Conservation (phyloP, 2,329 filamentous ascomycete species). For the Zopfia rhizophila region DNA sequence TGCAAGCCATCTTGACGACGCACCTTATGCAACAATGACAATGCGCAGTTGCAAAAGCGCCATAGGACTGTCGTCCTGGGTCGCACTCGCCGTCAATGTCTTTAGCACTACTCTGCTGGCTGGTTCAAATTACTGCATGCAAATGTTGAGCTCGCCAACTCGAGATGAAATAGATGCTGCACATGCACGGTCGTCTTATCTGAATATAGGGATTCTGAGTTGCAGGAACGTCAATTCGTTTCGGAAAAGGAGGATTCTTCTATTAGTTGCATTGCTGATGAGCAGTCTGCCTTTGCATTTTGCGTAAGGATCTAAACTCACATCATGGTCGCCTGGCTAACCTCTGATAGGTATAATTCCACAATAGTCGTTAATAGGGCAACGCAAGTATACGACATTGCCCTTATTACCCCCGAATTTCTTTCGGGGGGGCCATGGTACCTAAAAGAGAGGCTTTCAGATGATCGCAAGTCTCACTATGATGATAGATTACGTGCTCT, state of each 20-base stretch:
- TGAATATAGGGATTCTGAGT: conserved; percentile 10
- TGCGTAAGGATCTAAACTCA: not conserved
- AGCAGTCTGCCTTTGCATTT: conserved; percentile 5
- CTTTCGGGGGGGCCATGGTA: conserved; percentile 1
- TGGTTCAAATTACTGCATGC: conserved; percentile 18
- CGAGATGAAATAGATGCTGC: conserved; percentile 9
- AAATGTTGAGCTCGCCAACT: conserved; percentile 12
- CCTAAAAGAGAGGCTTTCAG: too few species aligned
- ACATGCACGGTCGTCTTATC: conserved; percentile 7
- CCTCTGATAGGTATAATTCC: too few species aligned
- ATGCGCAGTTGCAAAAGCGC: conserved; percentile 4
- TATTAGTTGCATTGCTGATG: conserved; percentile 2
- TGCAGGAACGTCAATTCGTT: conserved; percentile 11
- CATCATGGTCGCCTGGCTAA: not conserved
- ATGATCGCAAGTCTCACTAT: not conserved
- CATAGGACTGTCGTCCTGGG: not conserved
- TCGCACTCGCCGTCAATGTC: conserved; percentile 11
- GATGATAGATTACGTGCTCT: not conserved
- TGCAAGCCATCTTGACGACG: conserved; percentile 15
- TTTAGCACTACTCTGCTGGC: conserved; percentile 12
- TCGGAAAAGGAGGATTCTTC: conserved; percentile 11
- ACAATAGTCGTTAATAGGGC: not conserved
- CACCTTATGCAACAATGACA: conserved; percentile 7
- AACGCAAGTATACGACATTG: conserved; percentile 1
- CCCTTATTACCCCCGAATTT: conserved; percentile 3